These are phyloP conservation scores for Rhynchosporium secalis DNA, from an alignment of 2,329 filamentous ascomycete genomes.

Conservation along the genomic window DNA sequence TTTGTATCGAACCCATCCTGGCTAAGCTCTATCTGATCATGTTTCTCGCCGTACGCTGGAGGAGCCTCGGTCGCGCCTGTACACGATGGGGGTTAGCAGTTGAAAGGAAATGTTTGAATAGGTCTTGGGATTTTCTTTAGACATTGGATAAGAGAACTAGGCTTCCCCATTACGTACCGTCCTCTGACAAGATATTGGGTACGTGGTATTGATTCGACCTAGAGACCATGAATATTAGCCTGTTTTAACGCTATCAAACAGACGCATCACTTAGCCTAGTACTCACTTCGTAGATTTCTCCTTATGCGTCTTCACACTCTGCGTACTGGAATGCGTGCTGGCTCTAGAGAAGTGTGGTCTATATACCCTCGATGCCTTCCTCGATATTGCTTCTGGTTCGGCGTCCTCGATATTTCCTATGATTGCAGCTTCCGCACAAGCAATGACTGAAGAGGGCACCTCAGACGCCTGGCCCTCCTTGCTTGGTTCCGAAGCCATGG, in stretches of 20 bases:
- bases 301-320: slow-evolving; percentile 3
- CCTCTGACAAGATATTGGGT: slow-evolving; percentile 25
- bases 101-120: too few species aligned
- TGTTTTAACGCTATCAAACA: background rate
- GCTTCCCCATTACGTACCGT: background rate
- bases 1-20: slow-evolving; percentile 64
- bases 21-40: slow-evolving; percentile 57
- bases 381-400: slow-evolving; percentile 15
- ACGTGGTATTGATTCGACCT: slow-evolving; percentile 29
- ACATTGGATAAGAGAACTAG: too few species aligned
- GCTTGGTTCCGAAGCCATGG: slow-evolving; percentile 21
- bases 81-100: too few species aligned
- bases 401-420: slow-evolving; percentile 32
- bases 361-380: slow-evolving; percentile 14
- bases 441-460: slow-evolving; percentile 34
- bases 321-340: slow-evolving; percentile 15
- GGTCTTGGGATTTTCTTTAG: too few species aligned
- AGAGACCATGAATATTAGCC: slow-evolving; percentile 9
- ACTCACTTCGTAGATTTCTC: slow-evolving; percentile 19
- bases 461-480: slow-evolving; percentile 13
- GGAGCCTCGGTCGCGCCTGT: slow-evolving; percentile 39
- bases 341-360: slow-evolving; percentile 22
- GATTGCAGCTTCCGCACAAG: slow-evolving; percentile 39
- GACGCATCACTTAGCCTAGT: background rate
- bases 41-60: slow-evolving; percentile 60